Evolutionary conservation across 2,329 filamentous ascomycete species (phyloP).

Genomic region (Hyphodiscus sp.): DNA sequence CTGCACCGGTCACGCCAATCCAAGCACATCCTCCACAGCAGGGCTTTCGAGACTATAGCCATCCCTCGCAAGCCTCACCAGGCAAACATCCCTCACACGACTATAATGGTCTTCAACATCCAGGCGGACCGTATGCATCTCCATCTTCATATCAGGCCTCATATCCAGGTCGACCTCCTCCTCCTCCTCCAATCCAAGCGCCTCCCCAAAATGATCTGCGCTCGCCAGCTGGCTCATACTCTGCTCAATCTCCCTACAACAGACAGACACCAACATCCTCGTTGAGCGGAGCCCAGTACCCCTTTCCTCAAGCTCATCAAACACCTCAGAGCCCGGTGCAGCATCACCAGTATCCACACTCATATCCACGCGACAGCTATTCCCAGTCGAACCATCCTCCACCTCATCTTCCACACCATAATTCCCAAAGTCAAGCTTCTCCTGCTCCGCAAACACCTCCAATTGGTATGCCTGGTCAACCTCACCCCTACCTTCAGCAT

Average conservation of each 20-base stretch:
- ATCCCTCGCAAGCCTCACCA: constrained; percentile 25
- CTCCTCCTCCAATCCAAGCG: constrained; percentile 38
- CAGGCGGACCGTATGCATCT: constrained; percentile 26
- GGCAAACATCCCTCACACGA: constrained; percentile 29
- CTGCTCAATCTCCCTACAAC: constrained; percentile 30
- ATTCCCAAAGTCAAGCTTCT: constrained; percentile 22
- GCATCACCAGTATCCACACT: constrained; percentile 26
- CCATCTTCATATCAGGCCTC: constrained; percentile 27
- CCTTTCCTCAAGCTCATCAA: constrained; percentile 26
- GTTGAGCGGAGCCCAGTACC: constrained; percentile 24
- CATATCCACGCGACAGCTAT: constrained; percentile 26
- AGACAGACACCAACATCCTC: constrained; percentile 27
- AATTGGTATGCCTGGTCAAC: constrained; percentile 27
- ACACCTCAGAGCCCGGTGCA: constrained; percentile 30
- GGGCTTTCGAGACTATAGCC: constrained; percentile 27
- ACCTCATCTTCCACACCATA: constrained; percentile 25
- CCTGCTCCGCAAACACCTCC: constrained; percentile 30
- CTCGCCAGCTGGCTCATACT: constrained; percentile 35
- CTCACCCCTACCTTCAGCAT: constrained; percentile 33
- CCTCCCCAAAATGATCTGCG: constrained; percentile 33
- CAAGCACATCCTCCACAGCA: constrained; percentile 24
- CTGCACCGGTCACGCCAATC: constrained; percentile 28
- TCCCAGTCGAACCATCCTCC: constrained; percentile 18
- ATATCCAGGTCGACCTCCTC: constrained; percentile 28
- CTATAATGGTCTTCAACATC: constrained; percentile 20